phyloP scores from a whole-genome alignment of 2,329 filamentous ascomycete genomes.

The Fusarium nisikadoi region DNA sequence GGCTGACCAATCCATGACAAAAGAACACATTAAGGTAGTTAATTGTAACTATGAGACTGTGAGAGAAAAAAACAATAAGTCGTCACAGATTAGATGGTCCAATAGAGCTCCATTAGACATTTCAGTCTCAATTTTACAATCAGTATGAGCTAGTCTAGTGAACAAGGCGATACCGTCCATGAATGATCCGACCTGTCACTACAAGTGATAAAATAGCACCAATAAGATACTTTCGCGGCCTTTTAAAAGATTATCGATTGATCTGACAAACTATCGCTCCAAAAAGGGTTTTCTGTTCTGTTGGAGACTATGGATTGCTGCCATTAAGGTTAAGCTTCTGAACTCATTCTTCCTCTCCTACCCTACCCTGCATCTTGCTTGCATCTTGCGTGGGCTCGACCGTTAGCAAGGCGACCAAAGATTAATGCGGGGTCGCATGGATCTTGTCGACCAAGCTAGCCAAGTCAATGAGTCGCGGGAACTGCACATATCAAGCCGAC shows the following conservation, averaged over 20 bases:
- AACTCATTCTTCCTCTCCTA: not conserved
- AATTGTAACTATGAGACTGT: accelerated
- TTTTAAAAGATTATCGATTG: accelerated
- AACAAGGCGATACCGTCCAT: accelerated
- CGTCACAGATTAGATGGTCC: accelerated
- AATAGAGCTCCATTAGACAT: accelerated
- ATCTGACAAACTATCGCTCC: not conserved
- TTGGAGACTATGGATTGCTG: too few relatives aligned
- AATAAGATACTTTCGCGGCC: not conserved
- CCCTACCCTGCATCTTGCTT: not conserved
- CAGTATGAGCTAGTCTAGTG: accelerated
- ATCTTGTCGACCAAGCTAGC: not conserved
- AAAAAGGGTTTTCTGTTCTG: too few relatives aligned
- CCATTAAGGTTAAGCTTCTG: not conserved
- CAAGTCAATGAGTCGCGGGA: too few relatives aligned
- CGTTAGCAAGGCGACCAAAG: not conserved
- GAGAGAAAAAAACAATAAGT: accelerated
- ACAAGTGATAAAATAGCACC: accelerated
- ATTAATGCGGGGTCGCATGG: not conserved
- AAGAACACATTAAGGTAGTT: accelerated
- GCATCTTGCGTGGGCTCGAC: not conserved
- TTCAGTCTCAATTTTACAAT: too few relatives aligned
- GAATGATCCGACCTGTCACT: too few relatives aligned
- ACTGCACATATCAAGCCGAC: not conserved
- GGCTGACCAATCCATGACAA: not conserved